Conservation (phyloP, 2,329 filamentous ascomycete genomes). For the Fusarium tupiense region DNA sequence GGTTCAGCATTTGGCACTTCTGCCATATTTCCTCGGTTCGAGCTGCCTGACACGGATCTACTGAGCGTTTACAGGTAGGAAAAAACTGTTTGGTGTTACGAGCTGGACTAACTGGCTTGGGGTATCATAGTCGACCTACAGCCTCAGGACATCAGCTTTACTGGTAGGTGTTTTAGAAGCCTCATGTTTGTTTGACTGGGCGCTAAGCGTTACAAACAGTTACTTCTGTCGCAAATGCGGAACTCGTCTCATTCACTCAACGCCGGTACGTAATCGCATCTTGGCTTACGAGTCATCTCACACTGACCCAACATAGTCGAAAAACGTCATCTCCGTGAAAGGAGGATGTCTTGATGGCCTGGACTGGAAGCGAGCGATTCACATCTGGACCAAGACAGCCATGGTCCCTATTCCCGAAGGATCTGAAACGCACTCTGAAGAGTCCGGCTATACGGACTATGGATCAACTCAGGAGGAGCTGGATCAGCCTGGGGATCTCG, state of each 20-base stretch:
- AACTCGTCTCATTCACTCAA: constrained; percentile 70
- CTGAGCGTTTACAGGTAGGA: constrained; percentile 63
- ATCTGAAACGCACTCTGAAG: constrained; percentile 65
- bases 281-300: neutral
- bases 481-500: constrained; percentile 57
- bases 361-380: constrained; percentile 68
- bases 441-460: constrained; percentile 58
- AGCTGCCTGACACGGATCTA: constrained; percentile 59
- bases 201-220: constrained; percentile 47
- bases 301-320: constrained; percentile 52
- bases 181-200: neutral
- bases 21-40: constrained; percentile 75
- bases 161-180: constrained; percentile 55
- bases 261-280: constrained; percentile 55
- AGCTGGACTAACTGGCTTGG: constrained; percentile 1
- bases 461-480: constrained; percentile 56
- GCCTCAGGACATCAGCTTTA: constrained; percentile 65
- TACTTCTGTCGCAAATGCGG: constrained; percentile 76
- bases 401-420: constrained; percentile 76
- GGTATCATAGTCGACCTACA: constrained; percentile 61
- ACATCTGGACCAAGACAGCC: constrained; percentile 75
- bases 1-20: constrained; percentile 74
- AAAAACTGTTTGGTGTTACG: neutral
- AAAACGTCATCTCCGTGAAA: constrained; percentile 72
- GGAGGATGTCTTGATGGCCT: constrained; percentile 73